Base-by-base conservation (phyloP, 2,329 filamentous ascomycete species). In the Calonectria pseudoreteaudii region DNA sequence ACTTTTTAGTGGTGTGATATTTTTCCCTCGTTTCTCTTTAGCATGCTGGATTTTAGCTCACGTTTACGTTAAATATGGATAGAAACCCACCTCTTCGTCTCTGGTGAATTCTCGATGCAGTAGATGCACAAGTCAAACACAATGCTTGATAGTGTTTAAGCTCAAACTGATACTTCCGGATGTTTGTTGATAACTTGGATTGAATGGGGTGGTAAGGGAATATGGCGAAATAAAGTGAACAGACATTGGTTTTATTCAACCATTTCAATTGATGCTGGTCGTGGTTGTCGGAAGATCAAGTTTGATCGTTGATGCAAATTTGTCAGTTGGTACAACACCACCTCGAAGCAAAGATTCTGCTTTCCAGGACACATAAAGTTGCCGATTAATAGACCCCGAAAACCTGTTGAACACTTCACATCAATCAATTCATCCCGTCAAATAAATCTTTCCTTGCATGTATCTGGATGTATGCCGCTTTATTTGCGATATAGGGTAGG, bases 121-220 rank as follows among this genome's bases (percentile, higher is more conserved):
- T 2, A 23, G 20, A 47, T 47, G n/a, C 10, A 47, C 20, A 23
- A 47, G 44, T 47, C n/a, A 47, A 47, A 11, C n/a, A 23, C 10
- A 23, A 23, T 5, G n/a, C 44, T 47, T 4, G 44, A 23, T n/a
- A 47, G 13, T 10, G 13, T 23, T 23, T 23, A 8, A 13, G 7
- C n/a, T 11, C n/a, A 2, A 1, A 10, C 44, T 13, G 4, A 7
- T 13, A 8, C 10, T 47, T 47, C 1, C 6, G 2, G 4, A 23
- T 47, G 13, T 47, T 9, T 3, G 5, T 13, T 2, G 11, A 9
- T 20, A 23, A 23, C 10, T 47, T 13, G 20, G 23, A 47, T 11
- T 4, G 1, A 10, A 10, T n/a, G 18, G 2, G 2, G 4, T 44
- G 7, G 18, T 10, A 3, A 3, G 8, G 7, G 16, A n/a, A 8